Conservation (phyloP, 2,329 filamentous ascomycete species). For the Cyphellophora europaea region DNA sequence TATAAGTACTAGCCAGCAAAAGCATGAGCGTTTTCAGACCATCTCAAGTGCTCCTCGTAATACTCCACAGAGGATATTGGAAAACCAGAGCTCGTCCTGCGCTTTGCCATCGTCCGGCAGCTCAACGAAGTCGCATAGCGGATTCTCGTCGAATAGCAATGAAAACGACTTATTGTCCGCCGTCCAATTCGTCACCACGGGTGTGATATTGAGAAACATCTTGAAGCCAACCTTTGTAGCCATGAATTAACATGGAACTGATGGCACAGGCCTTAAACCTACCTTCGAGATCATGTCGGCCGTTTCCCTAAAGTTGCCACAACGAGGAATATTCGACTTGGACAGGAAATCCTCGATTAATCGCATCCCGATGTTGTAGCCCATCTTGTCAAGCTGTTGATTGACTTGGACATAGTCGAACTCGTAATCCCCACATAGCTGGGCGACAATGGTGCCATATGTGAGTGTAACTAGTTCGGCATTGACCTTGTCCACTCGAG, state of each 20-base stretch:
- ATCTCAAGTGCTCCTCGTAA: conserved; percentile 87
- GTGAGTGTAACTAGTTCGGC: conserved; percentile 94
- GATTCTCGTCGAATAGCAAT: conserved; percentile 92
- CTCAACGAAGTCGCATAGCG: conserved; percentile 93
- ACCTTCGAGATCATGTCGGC: conserved; percentile 95
- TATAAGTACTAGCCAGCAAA: conserved; percentile 4
- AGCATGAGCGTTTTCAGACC: conserved; percentile 44
- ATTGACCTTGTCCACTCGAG: conserved; percentile 93
- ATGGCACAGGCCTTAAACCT: conserved; percentile 10
- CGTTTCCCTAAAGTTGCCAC: conserved; percentile 87
- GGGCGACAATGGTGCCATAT: conserved; percentile 93
- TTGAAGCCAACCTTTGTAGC: conserved; percentile 79
- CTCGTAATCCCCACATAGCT: conserved; percentile 94
- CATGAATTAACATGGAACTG: not conserved
- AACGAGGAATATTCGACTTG: conserved; percentile 83
- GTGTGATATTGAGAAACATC: conserved; percentile 95
- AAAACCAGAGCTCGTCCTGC: conserved; percentile 97
- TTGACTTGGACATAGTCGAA: conserved; percentile 92
- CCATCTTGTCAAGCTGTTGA: conserved; percentile 97
- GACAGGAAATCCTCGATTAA: conserved; percentile 96
- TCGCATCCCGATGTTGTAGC: conserved; percentile 93
- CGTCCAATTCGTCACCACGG: conserved; percentile 89
- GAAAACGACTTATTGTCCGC: conserved; percentile 95
- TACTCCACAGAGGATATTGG: conserved; percentile 91
- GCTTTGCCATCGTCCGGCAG: conserved; percentile 89